Percentiles rank a stretch among this genome's conserved stretches.
Conservation (phyloP, 192 early-diverging fungal species). For the Nowakowskiella sp. region DNA sequence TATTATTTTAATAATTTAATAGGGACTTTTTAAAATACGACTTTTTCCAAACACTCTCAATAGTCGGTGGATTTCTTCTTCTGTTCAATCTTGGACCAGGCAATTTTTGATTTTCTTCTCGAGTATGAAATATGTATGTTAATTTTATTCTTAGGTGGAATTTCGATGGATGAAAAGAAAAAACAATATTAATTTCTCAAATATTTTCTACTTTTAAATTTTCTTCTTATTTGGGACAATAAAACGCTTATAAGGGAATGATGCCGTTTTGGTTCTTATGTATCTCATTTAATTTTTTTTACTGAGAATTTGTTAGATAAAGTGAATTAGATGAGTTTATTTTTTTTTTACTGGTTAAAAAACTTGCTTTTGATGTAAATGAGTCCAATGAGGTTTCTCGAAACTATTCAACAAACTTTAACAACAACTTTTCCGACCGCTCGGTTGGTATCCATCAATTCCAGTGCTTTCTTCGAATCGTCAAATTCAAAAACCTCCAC, state of each 20-base stretch:
- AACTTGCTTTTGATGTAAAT: too few species aligned
- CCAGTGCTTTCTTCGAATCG: constrained; percentile 14
- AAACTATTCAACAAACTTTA: too few species aligned
- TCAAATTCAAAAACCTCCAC: constrained; percentile 3
- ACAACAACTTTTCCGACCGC: constrained; percentile 22
- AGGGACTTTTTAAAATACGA: constrained; percentile 93
- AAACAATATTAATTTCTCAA: constrained; percentile 67
- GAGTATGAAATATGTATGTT: background rate
- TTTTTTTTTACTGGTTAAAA: too few species aligned
- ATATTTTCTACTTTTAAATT: constrained; percentile 5
- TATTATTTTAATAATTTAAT: constrained; percentile 6
- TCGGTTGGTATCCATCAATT: constrained; percentile 7
- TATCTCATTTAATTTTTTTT: too few species aligned
- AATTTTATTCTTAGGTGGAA: constrained; percentile 55
- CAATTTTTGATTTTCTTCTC: constrained; percentile 1
- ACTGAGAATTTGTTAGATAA: too few species aligned
- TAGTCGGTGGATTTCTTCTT: constrained; percentile 91
- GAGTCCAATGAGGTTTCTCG: too few species aligned
- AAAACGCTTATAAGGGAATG: too few species aligned
- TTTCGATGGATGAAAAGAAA: constrained; percentile 96
- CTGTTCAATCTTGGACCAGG: constrained; percentile 78
- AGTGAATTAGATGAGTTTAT: too few species aligned
- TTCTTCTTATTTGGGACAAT: constrained; percentile 10
- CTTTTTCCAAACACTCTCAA: constrained; percentile 95
- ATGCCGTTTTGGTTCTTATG: too few species aligned